A percentile compares a stretch with the other conserved stretches of the same genome.
phyloP scores from a whole-genome alignment of 164 flowering plant species.

The Chimonanthus salicifolius region DNA sequence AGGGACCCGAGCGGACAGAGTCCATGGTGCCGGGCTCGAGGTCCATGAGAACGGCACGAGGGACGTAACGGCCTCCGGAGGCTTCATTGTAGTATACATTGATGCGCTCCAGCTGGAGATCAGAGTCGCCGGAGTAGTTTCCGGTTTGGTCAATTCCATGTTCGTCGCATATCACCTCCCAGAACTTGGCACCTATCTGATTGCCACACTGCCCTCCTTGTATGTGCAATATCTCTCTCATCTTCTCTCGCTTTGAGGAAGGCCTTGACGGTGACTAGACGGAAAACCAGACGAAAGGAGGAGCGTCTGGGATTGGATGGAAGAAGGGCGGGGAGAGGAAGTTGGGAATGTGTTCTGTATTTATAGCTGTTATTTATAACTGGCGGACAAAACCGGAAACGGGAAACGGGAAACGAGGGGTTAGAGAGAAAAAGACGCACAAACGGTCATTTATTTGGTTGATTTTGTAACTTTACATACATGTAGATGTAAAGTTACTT shows the following conservation, averaged over 20 bases:
- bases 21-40: slow-evolving; percentile 17
- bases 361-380: background rate
- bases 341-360: background rate
- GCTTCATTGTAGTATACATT: slow-evolving; percentile 15
- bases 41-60: slow-evolving; percentile 10
- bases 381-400: background rate
- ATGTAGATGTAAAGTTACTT: background rate
- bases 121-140: slow-evolving; percentile 6
- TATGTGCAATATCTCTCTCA: slow-evolving; percentile 11
- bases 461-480: background rate
- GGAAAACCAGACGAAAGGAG: background rate
- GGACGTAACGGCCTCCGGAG: slow-evolving; percentile 9
- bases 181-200: slow-evolving; percentile 13
- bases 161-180: slow-evolving; percentile 16
- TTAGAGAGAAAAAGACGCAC: background rate
- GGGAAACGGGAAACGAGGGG: too few relatives aligned
- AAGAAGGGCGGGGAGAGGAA: background rate
- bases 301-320: background rate
- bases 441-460: background rate
- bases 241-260: background rate
- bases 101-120: slow-evolving; percentile 11
- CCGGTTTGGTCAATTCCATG: slow-evolving; percentile 13
- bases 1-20: slow-evolving; percentile 4
- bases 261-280: background rate
- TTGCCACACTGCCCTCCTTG: slow-evolving; percentile 16